Evolutionary conservation across 495 filamentous ascomycete genomes (phyloP), one percentile per base, ranked within the genome.

Genomic region (Parathielavia appendiculata): DNA sequence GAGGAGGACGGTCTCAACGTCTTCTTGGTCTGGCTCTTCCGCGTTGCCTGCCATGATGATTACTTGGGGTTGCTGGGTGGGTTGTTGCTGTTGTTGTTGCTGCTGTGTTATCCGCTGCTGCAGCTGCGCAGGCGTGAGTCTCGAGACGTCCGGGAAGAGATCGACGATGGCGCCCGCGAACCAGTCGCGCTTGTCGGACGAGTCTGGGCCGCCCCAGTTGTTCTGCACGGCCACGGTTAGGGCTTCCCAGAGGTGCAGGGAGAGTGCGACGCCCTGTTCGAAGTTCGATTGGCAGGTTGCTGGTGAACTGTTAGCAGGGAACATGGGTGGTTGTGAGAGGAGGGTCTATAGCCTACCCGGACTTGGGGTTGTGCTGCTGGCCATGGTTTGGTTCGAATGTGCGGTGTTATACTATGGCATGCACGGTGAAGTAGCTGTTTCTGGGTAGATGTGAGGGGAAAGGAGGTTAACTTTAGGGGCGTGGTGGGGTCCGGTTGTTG

Each of bases 161-260:
- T 96, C 91, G 57, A 88, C 89, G 64, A 97, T 80, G 16, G 86
- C 85, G 66, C 91, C 91, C 50, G 88, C 92, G 65, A 98, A 89
- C 92, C 92, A 97, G 79, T 93, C 93, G 56, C 91, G 87, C 75
- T 97, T 97, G 73, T 92, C 90, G 50, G 74, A 65, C 32, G 84
- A 87, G 57, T 89, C 86, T n/a, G 88, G 81, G 0, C 93, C 93
- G 68, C 93, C 93, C 87, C 90, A 96, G 68, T 83, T 77, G 65
- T 87, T 88, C 64, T 84, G 80, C n/a, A 96, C 87, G 49, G 93
- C 92, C 55, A 95, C 84, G 34, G 84, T 87, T 41, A 98, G 86
- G 6, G 88, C 86, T 5, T 86, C 83, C 93, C 95, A 98, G 68
- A 82, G 78, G 80, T 89, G 80, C 46, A 96, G 81, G 20, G 83